These are phyloP conservation scores for Stachybotrys elegans DNA, from an alignment of 2,329 filamentous ascomycete genomes.

Conservation along the genomic window DNA sequence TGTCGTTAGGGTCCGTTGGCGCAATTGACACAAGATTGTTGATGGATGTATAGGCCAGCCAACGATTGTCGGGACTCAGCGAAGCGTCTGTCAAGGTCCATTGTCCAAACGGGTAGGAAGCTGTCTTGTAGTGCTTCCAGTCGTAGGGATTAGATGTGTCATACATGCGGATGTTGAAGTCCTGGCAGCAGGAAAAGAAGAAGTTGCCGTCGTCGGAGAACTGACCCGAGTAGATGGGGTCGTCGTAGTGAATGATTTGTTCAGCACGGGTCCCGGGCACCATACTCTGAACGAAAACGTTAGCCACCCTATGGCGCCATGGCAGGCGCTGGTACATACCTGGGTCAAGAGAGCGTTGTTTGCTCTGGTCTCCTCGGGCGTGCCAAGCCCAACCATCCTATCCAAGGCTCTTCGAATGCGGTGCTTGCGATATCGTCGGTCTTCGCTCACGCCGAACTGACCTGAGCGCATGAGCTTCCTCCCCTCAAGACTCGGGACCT, in stretches of 20 bases:
- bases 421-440: constrained; percentile 50
- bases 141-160: constrained; percentile 93
- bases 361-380: constrained; percentile 52
- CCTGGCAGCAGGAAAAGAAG: constrained; percentile 88
- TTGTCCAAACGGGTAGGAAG: constrained; percentile 76
- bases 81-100: constrained; percentile 97
- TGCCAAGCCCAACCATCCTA: constrained; percentile 72
- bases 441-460: constrained; percentile 64
- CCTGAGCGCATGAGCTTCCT: constrained; percentile 76
- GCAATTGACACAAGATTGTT: constrained; percentile 79
- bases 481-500: constrained; percentile 76
- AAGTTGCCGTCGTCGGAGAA: constrained; percentile 98
- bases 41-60: constrained; percentile 88
- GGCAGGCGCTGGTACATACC: constrained; percentile 30
- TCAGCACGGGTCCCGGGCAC: constrained; percentile 76
- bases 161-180: constrained; percentile 95
- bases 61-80: constrained; percentile 85
- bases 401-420: constrained; percentile 70
- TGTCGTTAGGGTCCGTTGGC: constrained; percentile 77
- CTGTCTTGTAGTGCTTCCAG: constrained; percentile 94
- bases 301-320: not conserved
- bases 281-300: constrained; percentile 48
- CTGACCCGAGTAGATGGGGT: constrained; percentile 88
- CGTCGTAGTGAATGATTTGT: constrained; percentile 80
- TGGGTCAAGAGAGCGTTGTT: constrained; percentile 64